Conservation (phyloP, 202 grass and related monocot species). For the Setaria viridis region DNA sequence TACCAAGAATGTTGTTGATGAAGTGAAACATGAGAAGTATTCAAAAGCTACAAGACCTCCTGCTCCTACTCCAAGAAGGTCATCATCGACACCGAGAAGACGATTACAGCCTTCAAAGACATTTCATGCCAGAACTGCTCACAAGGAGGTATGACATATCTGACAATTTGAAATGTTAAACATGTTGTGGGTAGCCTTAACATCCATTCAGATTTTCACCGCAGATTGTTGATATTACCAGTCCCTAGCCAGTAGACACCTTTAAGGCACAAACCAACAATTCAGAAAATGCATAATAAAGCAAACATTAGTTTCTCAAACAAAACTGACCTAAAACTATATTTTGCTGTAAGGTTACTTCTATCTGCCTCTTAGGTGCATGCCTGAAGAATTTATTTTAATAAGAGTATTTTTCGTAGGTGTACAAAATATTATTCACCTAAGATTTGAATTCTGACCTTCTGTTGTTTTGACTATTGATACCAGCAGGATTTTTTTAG, state of each 20-base stretch:
- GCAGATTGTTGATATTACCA: conserved; percentile 11
- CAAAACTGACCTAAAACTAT: background rate
- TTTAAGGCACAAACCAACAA: background rate
- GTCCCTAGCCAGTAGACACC: conserved; percentile 17
- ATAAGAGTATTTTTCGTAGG: background rate
- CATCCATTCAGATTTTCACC: conserved; percentile 18
- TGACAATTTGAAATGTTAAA: conserved; percentile 4
- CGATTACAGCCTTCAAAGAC: conserved; percentile 63
- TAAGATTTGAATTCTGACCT: background rate
- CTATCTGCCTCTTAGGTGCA: background rate
- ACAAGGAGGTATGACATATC: conserved; percentile 64
- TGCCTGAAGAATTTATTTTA: conserved; percentile 13
- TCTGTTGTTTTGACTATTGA: background rate
- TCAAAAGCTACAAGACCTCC: conserved; percentile 53
- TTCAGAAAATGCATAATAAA: background rate
- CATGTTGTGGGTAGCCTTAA: conserved; percentile 10
- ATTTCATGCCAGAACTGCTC: conserved; percentile 68
- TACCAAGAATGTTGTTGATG: conserved; percentile 51
- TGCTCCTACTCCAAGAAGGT: conserved; percentile 57
- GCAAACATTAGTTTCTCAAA: background rate
- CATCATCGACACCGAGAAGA: conserved; percentile 64
- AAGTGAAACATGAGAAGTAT: conserved; percentile 52
- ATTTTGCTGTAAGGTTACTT: background rate
- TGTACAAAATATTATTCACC: conserved; percentile 3
- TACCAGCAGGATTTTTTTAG: background rate